phyloP scores from a whole-genome alignment of 2,329 filamentous ascomycete species.

The Claviceps quebecensis region DNA sequence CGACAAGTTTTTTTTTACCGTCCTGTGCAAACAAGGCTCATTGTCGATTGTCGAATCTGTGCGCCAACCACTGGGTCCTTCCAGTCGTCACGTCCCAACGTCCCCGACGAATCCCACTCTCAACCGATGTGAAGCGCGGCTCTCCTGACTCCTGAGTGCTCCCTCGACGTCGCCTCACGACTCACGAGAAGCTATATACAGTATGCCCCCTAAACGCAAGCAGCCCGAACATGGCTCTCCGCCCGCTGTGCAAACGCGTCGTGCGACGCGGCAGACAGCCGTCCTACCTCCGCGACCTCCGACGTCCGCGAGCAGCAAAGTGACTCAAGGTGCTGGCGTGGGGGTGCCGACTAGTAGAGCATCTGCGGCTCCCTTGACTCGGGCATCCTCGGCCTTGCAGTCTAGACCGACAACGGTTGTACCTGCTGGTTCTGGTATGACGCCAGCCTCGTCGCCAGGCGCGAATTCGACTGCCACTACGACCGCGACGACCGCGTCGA shows the following conservation, averaged over 20 bases:
- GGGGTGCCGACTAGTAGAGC: background rate
- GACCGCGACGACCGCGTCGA: background rate
- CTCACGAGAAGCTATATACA: conserved; percentile 4
- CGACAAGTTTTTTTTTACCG: background rate
- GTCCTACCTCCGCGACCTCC: conserved; percentile 16
- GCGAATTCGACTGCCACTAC: background rate
- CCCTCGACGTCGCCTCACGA: background rate
- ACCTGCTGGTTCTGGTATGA: background rate
- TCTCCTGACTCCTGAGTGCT: too few relatives aligned
- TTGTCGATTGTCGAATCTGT: background rate
- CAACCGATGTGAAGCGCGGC: too few relatives aligned
- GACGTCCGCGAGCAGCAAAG: conserved; percentile 5
- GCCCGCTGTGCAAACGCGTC: conserved; percentile 17
- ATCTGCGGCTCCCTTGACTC: background rate
- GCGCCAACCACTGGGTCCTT: background rate
- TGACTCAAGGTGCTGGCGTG: conserved; percentile 5
- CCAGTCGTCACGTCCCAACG: background rate
- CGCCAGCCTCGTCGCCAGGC: background rate
- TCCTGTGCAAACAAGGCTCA: background rate
- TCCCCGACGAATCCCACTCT: background rate
- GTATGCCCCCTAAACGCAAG: conserved; percentile 25
- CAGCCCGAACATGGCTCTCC: conserved; percentile 16
- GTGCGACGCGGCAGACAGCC: conserved; percentile 26
- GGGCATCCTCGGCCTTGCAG: background rate
- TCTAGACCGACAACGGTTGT: background rate